These are phyloP conservation scores for Neoboletus brunneissimus DNA, from an alignment of 768 basidiomycete species.

Conservation along the genomic window DNA sequence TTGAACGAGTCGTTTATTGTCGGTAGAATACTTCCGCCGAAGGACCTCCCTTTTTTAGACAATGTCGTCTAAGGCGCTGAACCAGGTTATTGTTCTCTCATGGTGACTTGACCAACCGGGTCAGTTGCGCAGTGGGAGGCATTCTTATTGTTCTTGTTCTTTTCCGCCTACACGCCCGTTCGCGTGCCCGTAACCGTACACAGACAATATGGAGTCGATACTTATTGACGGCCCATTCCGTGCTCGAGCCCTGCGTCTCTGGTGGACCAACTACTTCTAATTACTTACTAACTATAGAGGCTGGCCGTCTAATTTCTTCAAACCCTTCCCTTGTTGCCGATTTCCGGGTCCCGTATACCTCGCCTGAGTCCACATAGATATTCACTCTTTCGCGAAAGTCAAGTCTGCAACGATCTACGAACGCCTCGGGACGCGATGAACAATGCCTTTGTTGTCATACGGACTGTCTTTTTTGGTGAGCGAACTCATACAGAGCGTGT, in stretches of 20 bases:
- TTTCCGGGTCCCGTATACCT: background rate
- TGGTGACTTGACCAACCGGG: background rate
- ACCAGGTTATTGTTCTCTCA: conserved; percentile 13
- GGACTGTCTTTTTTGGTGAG: conserved; percentile 59
- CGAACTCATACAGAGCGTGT: background rate
- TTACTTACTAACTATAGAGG: conserved; percentile 11
- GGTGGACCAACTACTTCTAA: conserved; percentile 16
- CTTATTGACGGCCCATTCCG: conserved; percentile 7
- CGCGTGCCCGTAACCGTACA: background rate
- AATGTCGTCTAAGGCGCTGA: conserved; percentile 6
- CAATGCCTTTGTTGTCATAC: conserved; percentile 55
- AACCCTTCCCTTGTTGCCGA: background rate
- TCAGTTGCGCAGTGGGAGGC: background rate
- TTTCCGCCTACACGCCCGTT: background rate
- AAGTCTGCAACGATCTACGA: conserved; percentile 7
- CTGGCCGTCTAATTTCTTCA: conserved; percentile 11
- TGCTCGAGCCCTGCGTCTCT: conserved; percentile 15
- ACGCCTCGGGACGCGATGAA: conserved; percentile 32
- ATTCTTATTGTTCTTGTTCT: conserved; percentile 30
- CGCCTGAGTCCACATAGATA: background rate
- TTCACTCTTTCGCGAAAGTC: conserved; percentile 15
- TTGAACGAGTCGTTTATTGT: background rate
- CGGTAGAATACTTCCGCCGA: background rate
- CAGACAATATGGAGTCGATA: conserved; percentile 9
- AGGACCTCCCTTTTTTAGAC: conserved; percentile 26